These are phyloP conservation scores for Metschnikowia henanensis DNA, from an alignment of 805 yeast species.

Conservation along the genomic window DNA sequence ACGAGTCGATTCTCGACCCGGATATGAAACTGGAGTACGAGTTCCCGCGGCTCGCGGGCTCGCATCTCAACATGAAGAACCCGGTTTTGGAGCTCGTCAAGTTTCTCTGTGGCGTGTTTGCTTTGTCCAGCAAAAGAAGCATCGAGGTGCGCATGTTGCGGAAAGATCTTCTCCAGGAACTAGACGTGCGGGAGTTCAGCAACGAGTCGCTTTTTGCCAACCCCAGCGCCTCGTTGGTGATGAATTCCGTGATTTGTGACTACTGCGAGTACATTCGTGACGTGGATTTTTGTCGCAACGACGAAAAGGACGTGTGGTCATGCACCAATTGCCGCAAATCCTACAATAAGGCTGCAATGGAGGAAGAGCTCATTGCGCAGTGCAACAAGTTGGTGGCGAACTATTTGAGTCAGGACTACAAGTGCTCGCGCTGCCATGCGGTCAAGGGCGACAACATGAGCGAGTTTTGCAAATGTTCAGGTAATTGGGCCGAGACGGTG, in stretches of 20 bases:
- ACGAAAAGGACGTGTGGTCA: conserved; percentile 49
- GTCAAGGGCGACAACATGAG: conserved; percentile 70
- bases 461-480: conserved; percentile 83
- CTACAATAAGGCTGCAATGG: conserved; percentile 68
- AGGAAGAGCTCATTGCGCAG: conserved; percentile 74
- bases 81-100: conserved; percentile 84
- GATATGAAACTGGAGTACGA: conserved; percentile 62
- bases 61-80: conserved; percentile 53
- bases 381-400: conserved; percentile 53
- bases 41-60: conserved; percentile 80
- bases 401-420: conserved; percentile 77
- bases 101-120: conserved; percentile 66
- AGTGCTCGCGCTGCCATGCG: conserved; percentile 73
- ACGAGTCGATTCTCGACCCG: conserved; percentile 68
- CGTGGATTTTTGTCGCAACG: conserved; percentile 79
- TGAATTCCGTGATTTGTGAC: conserved; percentile 74
- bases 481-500: conserved; percentile 69
- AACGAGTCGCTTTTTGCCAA: conserved; percentile 68
- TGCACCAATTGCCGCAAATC: conserved; percentile 67
- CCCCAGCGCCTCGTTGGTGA: conserved; percentile 70
- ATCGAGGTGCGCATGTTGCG: conserved; percentile 76
- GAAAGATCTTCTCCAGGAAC: conserved; percentile 65
- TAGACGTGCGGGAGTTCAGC: conserved; percentile 86
- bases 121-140: conserved; percentile 60
- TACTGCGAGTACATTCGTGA: conserved; percentile 75